A percentile compares a stretch with the other conserved stretches of the same genome.
Evolutionary conservation across 1,284 basidiomycete species (phyloP).

Genomic region (Chalciporus sp.): DNA sequence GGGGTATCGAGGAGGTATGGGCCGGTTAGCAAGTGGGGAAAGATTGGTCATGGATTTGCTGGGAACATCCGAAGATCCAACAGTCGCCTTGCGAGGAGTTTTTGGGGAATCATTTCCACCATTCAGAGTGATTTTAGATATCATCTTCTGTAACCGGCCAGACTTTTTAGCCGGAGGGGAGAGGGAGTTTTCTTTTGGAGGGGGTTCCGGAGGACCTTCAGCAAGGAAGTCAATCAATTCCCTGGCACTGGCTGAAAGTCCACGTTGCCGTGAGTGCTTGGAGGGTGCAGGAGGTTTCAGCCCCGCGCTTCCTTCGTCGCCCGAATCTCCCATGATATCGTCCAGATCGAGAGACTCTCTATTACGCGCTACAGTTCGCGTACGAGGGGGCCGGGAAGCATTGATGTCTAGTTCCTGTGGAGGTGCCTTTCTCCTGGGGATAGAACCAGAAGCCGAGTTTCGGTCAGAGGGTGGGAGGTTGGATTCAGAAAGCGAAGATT

Average conservation of each 20-base stretch:
- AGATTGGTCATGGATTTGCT: slow-evolving; percentile 44
- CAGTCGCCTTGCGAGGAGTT: slow-evolving; percentile 31
- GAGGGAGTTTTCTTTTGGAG: slow-evolving; percentile 33
- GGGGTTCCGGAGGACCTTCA: slow-evolving; percentile 35
- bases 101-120: slow-evolving; percentile 39
- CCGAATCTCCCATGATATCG: slow-evolving; percentile 69
- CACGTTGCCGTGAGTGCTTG: slow-evolving; percentile 34
- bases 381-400: slow-evolving; percentile 44
- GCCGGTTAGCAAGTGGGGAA: slow-evolving; percentile 54
- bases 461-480: slow-evolving; percentile 22
- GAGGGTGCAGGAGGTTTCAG: slow-evolving; percentile 27
- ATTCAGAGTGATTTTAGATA: slow-evolving; percentile 68
- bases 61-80: slow-evolving; percentile 25
- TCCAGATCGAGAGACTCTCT: slow-evolving; percentile 73
- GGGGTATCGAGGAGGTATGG: slow-evolving; percentile 54
- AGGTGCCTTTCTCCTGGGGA: slow-evolving; percentile 19
- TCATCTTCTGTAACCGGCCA: slow-evolving; percentile 73
- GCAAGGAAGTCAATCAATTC: slow-evolving; percentile 56
- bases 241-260: slow-evolving; percentile 50
- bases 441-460: slow-evolving; percentile 34
- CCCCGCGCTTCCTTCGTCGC: slow-evolving; percentile 41
- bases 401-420: slow-evolving; percentile 34
- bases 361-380: slow-evolving; percentile 53
- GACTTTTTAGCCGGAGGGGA: slow-evolving; percentile 53
- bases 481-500: slow-evolving; percentile 31